Percentiles rank a stretch among this genome's conserved stretches.
Evolutionary conservation across 2,329 filamentous ascomycete genomes (phyloP).

Genomic region (Penicillium sp.): DNA sequence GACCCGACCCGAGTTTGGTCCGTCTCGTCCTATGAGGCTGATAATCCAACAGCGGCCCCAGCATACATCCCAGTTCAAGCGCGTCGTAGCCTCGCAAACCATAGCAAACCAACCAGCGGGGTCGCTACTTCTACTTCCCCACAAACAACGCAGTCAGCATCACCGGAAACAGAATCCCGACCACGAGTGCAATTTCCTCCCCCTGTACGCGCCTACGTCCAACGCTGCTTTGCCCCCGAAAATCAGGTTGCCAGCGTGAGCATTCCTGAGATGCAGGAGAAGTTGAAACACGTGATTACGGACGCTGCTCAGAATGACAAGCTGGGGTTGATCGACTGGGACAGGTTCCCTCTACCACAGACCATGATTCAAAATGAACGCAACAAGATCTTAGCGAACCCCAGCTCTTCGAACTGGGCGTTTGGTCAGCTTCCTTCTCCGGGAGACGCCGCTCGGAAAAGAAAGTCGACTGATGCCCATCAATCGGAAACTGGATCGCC

Average conservation of each 20-base stretch:
- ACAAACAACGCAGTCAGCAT: conserved; percentile 23
- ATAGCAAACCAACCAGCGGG: conserved; percentile 21
- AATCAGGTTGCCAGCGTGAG: conserved; percentile 63
- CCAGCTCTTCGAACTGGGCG: conserved; percentile 40
- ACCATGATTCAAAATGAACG: conserved; percentile 72
- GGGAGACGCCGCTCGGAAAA: conserved; percentile 60
- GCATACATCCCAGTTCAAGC: conserved; percentile 61
- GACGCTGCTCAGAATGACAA: conserved; percentile 69
- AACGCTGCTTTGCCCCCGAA: conserved; percentile 75
- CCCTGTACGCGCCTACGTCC: conserved; percentile 82
- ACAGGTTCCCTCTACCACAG: conserved; percentile 77
- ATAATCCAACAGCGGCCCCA: conserved; percentile 41
- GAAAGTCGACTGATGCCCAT: conserved; percentile 69
- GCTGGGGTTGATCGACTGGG: conserved; percentile 77
- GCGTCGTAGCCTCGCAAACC: conserved; percentile 56
- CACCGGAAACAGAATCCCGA: conserved; percentile 40
- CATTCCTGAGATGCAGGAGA: conserved; percentile 71
- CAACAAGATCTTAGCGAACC: conserved; percentile 47
- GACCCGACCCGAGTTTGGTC: background rate
- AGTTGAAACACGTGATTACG: conserved; percentile 81
- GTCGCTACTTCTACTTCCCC: conserved; percentile 28
- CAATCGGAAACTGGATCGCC: conserved; percentile 54
- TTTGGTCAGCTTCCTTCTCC: conserved; percentile 26
- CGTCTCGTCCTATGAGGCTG: conserved; percentile 10
- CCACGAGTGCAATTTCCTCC: conserved; percentile 70